Evolutionary conservation across 345 rosid species (phyloP).

Genomic region (Murraya koenigii): DNA sequence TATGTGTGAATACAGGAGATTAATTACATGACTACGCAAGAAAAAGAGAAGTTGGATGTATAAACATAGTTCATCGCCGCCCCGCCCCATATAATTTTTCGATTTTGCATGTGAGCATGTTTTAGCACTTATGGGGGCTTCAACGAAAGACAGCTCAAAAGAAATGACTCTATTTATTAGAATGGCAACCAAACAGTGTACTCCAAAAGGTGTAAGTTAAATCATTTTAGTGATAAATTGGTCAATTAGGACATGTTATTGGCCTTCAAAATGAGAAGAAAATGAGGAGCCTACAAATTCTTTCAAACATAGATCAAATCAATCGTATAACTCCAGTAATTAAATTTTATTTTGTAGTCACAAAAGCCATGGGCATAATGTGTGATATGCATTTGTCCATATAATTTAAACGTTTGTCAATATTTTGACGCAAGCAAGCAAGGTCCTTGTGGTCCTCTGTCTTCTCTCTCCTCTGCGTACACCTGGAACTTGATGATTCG

Average conservation of each 20-base stretch:
- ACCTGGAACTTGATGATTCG: conserved; percentile 5
- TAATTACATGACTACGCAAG: background rate
- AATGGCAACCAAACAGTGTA: background rate
- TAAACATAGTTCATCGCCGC: background rate
- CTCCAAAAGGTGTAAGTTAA: background rate
- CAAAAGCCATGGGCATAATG: background rate
- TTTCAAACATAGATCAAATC: background rate
- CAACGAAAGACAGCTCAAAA: background rate
- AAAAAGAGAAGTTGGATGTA: background rate
- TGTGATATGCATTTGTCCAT: background rate
- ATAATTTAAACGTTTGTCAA: background rate
- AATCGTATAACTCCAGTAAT: background rate
- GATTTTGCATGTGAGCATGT: background rate
- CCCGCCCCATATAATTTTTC: background rate
- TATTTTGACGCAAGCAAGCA: background rate
- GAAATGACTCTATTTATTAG: background rate
- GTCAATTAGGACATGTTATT: background rate
- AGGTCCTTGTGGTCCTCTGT: background rate
- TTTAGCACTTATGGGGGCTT: background rate
- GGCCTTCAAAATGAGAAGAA: background rate
- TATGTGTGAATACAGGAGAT: background rate
- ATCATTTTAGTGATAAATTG: background rate
- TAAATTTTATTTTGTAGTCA: background rate
- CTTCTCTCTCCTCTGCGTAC: conserved; percentile 1
- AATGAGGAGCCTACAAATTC: no score